phyloP scores from a whole-genome alignment of 768 basidiomycete species.

The Russula olivacea region DNA sequence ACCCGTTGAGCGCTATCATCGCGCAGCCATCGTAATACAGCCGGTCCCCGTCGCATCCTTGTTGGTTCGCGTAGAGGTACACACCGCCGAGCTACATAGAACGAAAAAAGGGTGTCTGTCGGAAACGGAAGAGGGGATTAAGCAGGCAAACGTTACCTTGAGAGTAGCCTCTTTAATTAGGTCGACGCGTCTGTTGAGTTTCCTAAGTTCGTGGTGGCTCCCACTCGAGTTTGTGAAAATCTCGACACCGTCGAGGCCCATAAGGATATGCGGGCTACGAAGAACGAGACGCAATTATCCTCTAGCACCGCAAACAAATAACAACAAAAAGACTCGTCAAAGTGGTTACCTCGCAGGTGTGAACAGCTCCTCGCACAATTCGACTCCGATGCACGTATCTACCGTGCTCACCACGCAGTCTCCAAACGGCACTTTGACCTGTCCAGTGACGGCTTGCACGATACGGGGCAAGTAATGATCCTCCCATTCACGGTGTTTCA shows the following conservation, averaged over 20 bases:
- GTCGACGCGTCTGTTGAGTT: constrained; percentile 84
- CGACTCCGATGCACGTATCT: constrained; percentile 95
- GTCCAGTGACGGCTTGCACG: constrained; percentile 81
- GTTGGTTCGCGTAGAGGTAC: constrained; percentile 97
- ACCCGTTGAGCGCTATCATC: constrained; percentile 93
- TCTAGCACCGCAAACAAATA: not conserved
- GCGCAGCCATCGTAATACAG: constrained; percentile 98
- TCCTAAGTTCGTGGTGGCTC: constrained; percentile 97
- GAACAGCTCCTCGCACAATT: constrained; percentile 96
- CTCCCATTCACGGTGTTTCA: constrained; percentile 82
- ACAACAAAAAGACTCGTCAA: too few species aligned
- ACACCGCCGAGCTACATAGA: constrained; percentile 71
- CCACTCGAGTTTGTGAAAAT: constrained; percentile 99
- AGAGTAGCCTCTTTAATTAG: constrained; percentile 95
- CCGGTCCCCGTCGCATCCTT: constrained; percentile 97
- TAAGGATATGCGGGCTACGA: constrained; percentile 85
- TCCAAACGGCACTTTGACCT: constrained; percentile 90
- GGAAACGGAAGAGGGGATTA: not conserved
- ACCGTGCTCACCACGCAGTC: constrained; percentile 89
- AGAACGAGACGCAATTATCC: not conserved
- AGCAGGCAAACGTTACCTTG: constrained; percentile 49
- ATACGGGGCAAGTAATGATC: constrained; percentile 90
- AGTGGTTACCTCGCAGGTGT: constrained; percentile 72
- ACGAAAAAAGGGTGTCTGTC: not conserved
- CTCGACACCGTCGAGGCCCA: constrained; percentile 98